A percentile compares a stretch with the other conserved stretches of the same genome.
These are phyloP conservation scores for Verticillium nubilum DNA, from an alignment of 2,329 filamentous ascomycete species.

Conservation along the genomic window DNA sequence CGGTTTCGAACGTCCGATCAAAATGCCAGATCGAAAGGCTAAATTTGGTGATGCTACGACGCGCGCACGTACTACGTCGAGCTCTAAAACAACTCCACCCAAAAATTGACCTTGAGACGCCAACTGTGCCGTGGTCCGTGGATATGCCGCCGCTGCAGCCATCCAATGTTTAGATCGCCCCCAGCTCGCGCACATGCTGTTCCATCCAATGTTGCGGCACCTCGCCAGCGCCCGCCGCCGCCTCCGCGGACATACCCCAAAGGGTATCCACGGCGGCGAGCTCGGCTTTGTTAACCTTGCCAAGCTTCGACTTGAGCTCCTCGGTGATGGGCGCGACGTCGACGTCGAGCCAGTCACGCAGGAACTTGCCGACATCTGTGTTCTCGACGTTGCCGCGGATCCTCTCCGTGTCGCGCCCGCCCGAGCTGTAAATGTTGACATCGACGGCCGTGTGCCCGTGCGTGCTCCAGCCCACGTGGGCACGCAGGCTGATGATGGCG, in stretches of 20 bases:
- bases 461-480: slow-evolving; percentile 89
- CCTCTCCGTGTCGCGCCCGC: slow-evolving; percentile 55
- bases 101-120: neutral
- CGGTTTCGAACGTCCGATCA: neutral
- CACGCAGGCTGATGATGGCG: slow-evolving; percentile 79
- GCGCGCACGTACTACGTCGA: neutral
- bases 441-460: slow-evolving; percentile 92
- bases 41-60: neutral
- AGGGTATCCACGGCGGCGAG: neutral
- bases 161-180: neutral
- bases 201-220: neutral
- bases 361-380: slow-evolving; percentile 80
- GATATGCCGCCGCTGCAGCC: neutral
- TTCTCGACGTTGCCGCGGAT: slow-evolving; percentile 90
- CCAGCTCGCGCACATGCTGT: neutral
- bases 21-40: neutral
- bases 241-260: neutral
- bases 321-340: slow-evolving; percentile 74
- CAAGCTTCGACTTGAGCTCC: slow-evolving; percentile 59
- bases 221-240: neutral
- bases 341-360: slow-evolving; percentile 72
- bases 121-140: neutral
- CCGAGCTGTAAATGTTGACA: slow-evolving; percentile 90
- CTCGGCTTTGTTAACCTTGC: slow-evolving; percentile 8
- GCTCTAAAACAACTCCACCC: neutral